Conservation (phyloP, 768 basidiomycete species). For the Podaxis sp. region DNA sequence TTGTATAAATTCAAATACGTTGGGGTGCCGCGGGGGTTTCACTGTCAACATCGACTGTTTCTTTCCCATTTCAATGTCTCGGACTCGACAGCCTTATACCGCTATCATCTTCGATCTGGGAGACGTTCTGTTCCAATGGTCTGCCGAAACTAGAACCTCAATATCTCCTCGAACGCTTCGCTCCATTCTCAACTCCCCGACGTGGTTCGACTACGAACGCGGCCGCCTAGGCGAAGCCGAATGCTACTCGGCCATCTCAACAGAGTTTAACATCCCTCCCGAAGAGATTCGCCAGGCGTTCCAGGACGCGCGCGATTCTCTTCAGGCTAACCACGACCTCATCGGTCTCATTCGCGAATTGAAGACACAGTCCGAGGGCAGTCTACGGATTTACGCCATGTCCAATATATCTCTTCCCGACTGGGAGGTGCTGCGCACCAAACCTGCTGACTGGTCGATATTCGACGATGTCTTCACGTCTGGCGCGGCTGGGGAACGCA, state of each 20-base stretch:
- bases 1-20: constrained; percentile 7
- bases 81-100: constrained; percentile 17
- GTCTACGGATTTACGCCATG: constrained; percentile 49
- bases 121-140: constrained; percentile 58
- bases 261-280: constrained; percentile 36
- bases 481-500: constrained; percentile 49
- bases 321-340: constrained; percentile 43
- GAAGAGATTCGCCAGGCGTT: constrained; percentile 44
- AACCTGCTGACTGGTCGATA: constrained; percentile 45
- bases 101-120: constrained; percentile 54
- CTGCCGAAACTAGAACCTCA: constrained; percentile 39
- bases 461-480: constrained; percentile 54
- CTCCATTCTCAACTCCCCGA: constrained; percentile 40
- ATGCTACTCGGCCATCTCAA: constrained; percentile 39
- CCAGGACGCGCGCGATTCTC: constrained; percentile 44
- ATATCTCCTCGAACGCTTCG: constrained; percentile 40
- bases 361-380: constrained; percentile 31
- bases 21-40: background rate
- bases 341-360: constrained; percentile 46
- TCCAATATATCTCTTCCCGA: constrained; percentile 59
- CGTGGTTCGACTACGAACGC: constrained; percentile 55
- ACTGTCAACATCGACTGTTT: background rate
- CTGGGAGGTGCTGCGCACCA: constrained; percentile 43
- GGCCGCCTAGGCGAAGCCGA: constrained; percentile 42
- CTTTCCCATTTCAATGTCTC: constrained; percentile 4